Base-by-base conservation (phyloP, 768 basidiomycete genomes). In the Suillus clintonianus region DNA sequence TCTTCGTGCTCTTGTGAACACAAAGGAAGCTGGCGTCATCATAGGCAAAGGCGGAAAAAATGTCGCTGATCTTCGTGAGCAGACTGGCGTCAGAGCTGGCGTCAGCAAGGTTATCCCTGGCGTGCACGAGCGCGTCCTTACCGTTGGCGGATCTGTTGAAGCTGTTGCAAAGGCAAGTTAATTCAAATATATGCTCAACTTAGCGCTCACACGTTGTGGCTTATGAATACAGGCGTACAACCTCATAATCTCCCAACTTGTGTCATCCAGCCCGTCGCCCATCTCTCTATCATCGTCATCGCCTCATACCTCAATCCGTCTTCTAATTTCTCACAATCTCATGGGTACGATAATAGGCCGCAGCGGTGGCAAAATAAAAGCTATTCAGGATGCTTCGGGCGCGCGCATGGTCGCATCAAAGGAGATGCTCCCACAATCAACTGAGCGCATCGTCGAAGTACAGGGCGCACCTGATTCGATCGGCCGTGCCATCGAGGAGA, bases 301-400 rank as follows among this genome's bases (percentile, higher is more conserved):
- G 68, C 67, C 76, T 57, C 89, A 91, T 78, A 95, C 95, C 63
- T 93, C 95, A 65, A 90, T 99, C 78, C 94, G 95, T 65, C 94
- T 99, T 69, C 85, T 99, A 72, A 95, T 99, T 82, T 97, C 95
- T 51, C 97, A 99, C 82, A 97, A 98, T 79, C 85, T 99, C 69
- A 99, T 99, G 97, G 97, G 97, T 60, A 95, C 94, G 65, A 92
- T 99, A 81, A 98, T 99, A 71, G 97, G 97, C 70, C 91, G 96
- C 68, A 91, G 81, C 60, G 97, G 97, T 70, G 88, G 94, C 76
- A 98, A 97, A 87, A 99, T 99, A 79, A 98, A 99, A 81, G 92
- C 95, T 72, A 99, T 99, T 75, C 97, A 99, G 76, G 97, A 98
- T 77, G 81, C 85, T 54, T 97, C 97, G 43, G 95, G 95, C 58